Conservation (phyloP, 2,329 filamentous ascomycete species). For the Setomelanomma holmii region DNA sequence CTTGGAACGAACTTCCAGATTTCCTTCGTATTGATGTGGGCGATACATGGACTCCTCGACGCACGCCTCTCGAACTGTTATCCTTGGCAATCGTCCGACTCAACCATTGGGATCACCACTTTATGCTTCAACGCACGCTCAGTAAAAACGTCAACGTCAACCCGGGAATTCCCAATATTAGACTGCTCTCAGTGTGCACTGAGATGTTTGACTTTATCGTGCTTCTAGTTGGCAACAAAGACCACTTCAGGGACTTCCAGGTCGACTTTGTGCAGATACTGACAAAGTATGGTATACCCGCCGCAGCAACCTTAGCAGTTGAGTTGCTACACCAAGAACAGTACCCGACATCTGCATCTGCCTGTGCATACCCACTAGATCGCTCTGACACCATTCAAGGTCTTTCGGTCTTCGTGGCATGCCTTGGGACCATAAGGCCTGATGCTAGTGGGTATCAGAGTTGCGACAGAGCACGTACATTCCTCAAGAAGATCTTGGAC, state of each 20-base stretch:
- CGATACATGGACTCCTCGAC: slow-evolving; percentile 21
- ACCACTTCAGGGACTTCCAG: slow-evolving; percentile 53
- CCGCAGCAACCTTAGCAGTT: slow-evolving; percentile 52
- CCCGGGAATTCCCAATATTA: slow-evolving; percentile 23
- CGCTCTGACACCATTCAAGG: slow-evolving; percentile 55
- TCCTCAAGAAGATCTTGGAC: slow-evolving; percentile 53
- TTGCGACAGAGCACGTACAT: slow-evolving; percentile 51
- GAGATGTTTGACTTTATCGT: slow-evolving; percentile 50
- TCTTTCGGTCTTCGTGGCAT: slow-evolving; percentile 54
- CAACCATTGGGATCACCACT: slow-evolving; percentile 63
- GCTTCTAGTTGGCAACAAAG: slow-evolving; percentile 46
- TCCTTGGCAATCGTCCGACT: slow-evolving; percentile 56
- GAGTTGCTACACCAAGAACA: slow-evolving; percentile 55
- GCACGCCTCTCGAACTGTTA: slow-evolving; percentile 51
- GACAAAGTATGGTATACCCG: slow-evolving; percentile 50
- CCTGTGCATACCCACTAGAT: slow-evolving; percentile 43
- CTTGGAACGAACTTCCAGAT: slow-evolving; percentile 33
- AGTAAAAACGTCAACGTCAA: slow-evolving; percentile 51
- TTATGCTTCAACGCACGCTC: slow-evolving; percentile 65
- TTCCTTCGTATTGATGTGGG: slow-evolving; percentile 34
- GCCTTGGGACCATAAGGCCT: slow-evolving; percentile 48
- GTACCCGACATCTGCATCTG: slow-evolving; percentile 23
- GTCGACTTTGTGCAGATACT: slow-evolving; percentile 50
- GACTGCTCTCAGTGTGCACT: slow-evolving; percentile 47
- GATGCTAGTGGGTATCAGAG: slow-evolving; percentile 51